A percentile compares a stretch with the other conserved stretches of the same genome.
Evolutionary conservation across 2,329 filamentous ascomycete species (phyloP).

Genomic region (Colletotrichum liaoningense): DNA sequence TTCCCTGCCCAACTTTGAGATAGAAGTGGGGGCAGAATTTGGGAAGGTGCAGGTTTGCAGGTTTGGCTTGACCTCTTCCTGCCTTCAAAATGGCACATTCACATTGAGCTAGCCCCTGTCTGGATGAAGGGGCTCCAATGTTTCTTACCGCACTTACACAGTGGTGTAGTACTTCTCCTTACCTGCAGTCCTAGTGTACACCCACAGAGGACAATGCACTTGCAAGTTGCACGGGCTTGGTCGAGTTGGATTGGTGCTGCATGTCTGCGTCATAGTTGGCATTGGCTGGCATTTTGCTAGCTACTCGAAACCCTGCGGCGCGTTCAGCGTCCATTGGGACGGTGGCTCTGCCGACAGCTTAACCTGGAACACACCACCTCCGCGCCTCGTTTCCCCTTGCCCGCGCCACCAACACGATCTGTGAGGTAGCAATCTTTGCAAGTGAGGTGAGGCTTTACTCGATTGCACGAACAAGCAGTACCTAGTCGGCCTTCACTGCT

Average conservation of each 20-base stretch:
- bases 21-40: not conserved
- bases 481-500: too few species aligned
- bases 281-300: not conserved
- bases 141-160: not conserved
- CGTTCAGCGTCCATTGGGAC: not conserved
- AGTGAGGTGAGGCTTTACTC: not conserved
- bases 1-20: not conserved
- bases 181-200: not conserved
- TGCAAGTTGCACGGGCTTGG: not conserved
- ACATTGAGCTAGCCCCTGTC: slow-evolving; percentile 4
- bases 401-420: not conserved
- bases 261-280: slow-evolving; percentile 24
- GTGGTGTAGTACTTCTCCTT: not conserved
- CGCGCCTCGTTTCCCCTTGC: slow-evolving; percentile 14
- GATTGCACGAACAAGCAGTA: not conserved
- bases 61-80: not conserved
- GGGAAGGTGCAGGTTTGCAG: not conserved
- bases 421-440: not conserved
- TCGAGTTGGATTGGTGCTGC: slow-evolving; percentile 21
- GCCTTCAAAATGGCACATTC: not conserved
- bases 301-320: not conserved
- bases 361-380: slow-evolving; percentile 23
- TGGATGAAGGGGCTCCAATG: not conserved
- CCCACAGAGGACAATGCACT: not conserved
- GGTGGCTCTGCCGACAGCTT: not conserved